Evolutionary conservation across 1,284 basidiomycete species (phyloP).

Genomic region (Apiotrichum porosum): DNA sequence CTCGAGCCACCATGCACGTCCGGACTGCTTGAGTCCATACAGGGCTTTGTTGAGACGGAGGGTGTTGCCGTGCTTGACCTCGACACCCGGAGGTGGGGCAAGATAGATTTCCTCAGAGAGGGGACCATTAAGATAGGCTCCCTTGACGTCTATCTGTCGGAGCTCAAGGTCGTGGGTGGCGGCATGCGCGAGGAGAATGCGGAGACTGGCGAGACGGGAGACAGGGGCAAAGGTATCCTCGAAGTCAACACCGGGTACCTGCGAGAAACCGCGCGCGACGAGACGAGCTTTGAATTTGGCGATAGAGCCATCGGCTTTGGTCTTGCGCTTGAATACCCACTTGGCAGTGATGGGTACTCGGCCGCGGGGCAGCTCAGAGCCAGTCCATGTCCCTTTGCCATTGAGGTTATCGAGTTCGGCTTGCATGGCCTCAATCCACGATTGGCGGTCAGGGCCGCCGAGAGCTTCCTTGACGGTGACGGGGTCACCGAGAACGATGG

Average conservation of each 20-base stretch:
- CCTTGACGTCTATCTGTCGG: slow-evolving; percentile 53
- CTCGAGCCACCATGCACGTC: slow-evolving; percentile 39
- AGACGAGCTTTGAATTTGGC: slow-evolving; percentile 47
- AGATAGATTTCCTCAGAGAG: slow-evolving; percentile 50
- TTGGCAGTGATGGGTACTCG: background rate
- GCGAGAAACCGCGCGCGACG: slow-evolving; percentile 52
- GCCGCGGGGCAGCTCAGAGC: no score
- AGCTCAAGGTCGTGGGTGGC: slow-evolving; percentile 49
- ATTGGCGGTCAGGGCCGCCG: no score
- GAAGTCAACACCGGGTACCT: slow-evolving; percentile 50
- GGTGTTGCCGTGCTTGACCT: background rate
- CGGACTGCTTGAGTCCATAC: slow-evolving; percentile 51
- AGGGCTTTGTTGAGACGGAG: slow-evolving; percentile 41
- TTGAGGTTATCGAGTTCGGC: no score
- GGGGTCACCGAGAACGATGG: no score
- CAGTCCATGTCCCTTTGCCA: no score
- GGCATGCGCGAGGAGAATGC: slow-evolving; percentile 47
- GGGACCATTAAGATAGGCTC: slow-evolving; percentile 51
- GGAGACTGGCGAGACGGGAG: slow-evolving; percentile 45
- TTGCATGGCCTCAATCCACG: no score
- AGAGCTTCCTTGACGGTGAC: no score
- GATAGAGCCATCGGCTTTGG: slow-evolving; percentile 38
- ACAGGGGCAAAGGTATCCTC: slow-evolving; percentile 52
- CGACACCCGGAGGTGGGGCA: slow-evolving; percentile 20
- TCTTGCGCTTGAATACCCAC: slow-evolving; percentile 51